phyloP scores from a whole-genome alignment of 2,329 filamentous ascomycete genomes.

The Cucurbitaria berberidis region DNA sequence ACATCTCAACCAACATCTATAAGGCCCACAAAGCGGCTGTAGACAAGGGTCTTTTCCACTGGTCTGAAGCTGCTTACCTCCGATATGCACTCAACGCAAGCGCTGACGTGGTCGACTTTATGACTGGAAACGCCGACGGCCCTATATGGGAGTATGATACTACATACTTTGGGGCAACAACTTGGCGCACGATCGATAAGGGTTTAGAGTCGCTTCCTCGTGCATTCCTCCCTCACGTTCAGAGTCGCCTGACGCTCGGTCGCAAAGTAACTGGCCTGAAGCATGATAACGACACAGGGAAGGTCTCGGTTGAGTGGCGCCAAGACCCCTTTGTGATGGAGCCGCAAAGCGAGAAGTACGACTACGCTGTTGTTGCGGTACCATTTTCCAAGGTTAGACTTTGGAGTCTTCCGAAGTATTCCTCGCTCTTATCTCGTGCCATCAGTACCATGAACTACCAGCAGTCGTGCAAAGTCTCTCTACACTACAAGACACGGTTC shows the following conservation, averaged over 20 bases:
- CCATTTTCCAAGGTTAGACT: slow-evolving; percentile 70
- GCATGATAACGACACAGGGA: slow-evolving; percentile 58
- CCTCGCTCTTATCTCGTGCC: slow-evolving; percentile 57
- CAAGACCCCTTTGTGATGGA: slow-evolving; percentile 51
- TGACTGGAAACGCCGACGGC: slow-evolving; percentile 47
- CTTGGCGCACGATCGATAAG: slow-evolving; percentile 70
- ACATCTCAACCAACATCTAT: slow-evolving; percentile 57
- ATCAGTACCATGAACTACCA: slow-evolving; percentile 59
- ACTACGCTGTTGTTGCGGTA: slow-evolving; percentile 70
- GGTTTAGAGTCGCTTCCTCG: slow-evolving; percentile 64
- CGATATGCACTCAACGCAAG: slow-evolving; percentile 64
- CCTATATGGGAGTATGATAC: slow-evolving; percentile 59
- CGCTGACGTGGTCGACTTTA: slow-evolving; percentile 59
- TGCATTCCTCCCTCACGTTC: slow-evolving; percentile 68
- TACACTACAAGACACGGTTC: slow-evolving; percentile 71
- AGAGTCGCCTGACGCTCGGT: slow-evolving; percentile 62
- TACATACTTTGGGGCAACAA: slow-evolving; percentile 65
- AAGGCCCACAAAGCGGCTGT: slow-evolving; percentile 61
- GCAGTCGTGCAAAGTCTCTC: slow-evolving; percentile 63
- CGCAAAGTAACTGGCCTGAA: slow-evolving; percentile 64
- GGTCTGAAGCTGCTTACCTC: slow-evolving; percentile 69
- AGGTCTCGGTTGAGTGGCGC: slow-evolving; percentile 66
- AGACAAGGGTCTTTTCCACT: slow-evolving; percentile 64
- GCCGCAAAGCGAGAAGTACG: slow-evolving; percentile 60
- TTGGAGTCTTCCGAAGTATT: slow-evolving; percentile 64